Conservation (phyloP, 495 filamentous ascomycete genomes). For the Aspergillus biplanus region DNA sequence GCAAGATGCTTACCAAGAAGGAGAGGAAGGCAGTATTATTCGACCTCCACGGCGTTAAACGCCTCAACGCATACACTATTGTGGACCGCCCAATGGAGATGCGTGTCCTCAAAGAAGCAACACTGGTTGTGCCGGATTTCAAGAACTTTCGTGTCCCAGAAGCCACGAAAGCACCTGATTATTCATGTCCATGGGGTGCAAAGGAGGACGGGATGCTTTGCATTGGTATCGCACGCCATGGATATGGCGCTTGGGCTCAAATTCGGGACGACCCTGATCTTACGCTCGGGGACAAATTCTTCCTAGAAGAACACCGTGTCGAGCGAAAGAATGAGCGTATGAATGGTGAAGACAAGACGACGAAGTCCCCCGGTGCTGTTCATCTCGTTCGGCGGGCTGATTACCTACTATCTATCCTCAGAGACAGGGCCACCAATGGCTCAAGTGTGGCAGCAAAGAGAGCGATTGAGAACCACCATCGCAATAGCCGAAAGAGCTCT, state of each 20-base stretch:
- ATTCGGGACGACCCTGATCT: conserved; percentile 93
- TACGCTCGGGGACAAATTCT: conserved; percentile 88
- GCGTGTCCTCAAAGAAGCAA: conserved; percentile 76
- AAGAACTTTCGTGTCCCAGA: conserved; percentile 84
- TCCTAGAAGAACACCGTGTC: conserved; percentile 96
- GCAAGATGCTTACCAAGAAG: conserved; percentile 86
- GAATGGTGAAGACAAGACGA: conserved; percentile 71
- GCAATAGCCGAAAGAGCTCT: conserved; percentile 73
- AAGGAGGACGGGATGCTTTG: conserved; percentile 97
- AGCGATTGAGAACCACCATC: conserved; percentile 86
- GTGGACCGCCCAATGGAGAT: conserved; percentile 87
- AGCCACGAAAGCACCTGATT: conserved; percentile 84
- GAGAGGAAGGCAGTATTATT: conserved; percentile 96
- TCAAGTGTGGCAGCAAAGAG: conserved; percentile 69
- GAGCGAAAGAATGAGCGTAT: conserved; percentile 91
- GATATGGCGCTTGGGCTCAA: conserved; percentile 89
- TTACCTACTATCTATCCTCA: conserved; percentile 88
- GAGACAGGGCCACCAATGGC: conserved; percentile 72
- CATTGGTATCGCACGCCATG: conserved; percentile 87
- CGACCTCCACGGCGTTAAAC: conserved; percentile 86
- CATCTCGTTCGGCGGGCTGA: conserved; percentile 94
- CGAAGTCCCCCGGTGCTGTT: conserved; percentile 92
- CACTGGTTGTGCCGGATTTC: conserved; percentile 63
- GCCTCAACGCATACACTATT: conserved; percentile 92
- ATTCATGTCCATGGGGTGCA: conserved; percentile 86